These are phyloP conservation scores for Zygosaccharomyces pseudobailii DNA, from an alignment of 1,139 yeast genomes.

Conservation along the genomic window DNA sequence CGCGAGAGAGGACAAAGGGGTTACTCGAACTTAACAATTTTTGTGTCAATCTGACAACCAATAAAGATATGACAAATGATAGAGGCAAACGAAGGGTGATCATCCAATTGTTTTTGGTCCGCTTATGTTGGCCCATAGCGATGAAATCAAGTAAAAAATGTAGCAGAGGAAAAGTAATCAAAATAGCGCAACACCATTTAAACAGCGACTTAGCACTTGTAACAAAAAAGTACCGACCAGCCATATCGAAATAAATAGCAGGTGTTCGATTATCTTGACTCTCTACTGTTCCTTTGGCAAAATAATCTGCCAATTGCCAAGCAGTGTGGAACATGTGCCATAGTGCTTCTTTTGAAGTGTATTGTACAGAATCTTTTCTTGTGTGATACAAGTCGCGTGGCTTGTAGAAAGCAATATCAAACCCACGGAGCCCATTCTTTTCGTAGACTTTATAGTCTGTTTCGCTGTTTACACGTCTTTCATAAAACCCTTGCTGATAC, in stretches of 20 bases:
- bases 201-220: constrained; percentile 47
- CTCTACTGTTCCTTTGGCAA: constrained; percentile 37
- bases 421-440: constrained; percentile 68
- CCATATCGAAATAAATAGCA: constrained; percentile 59
- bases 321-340: constrained; percentile 80
- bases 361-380: constrained; percentile 59
- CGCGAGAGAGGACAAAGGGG: constrained; percentile 57
- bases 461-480: constrained; percentile 68
- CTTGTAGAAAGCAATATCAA: constrained; percentile 69
- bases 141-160: constrained; percentile 46
- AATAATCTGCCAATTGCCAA: constrained; percentile 49
- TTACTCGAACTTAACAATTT: constrained; percentile 34
- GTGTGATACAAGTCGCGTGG: constrained; percentile 88
- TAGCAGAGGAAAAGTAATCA: constrained; percentile 53
- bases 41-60: constrained; percentile 35
- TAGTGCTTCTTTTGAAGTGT: constrained; percentile 55
- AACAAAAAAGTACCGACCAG: constrained; percentile 52
- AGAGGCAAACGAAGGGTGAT: constrained; percentile 56
- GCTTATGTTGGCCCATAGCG: constrained; percentile 26
- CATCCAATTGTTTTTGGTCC: constrained; percentile 44
- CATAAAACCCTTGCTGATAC: constrained; percentile 77
- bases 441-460: constrained; percentile 79
- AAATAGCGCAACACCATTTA: constrained; percentile 44
- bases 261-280: constrained; percentile 34
- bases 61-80: constrained; percentile 44